Conservation (phyloP, 1,284 basidiomycete species). For the Cryptococcus jaspeensis region DNA sequence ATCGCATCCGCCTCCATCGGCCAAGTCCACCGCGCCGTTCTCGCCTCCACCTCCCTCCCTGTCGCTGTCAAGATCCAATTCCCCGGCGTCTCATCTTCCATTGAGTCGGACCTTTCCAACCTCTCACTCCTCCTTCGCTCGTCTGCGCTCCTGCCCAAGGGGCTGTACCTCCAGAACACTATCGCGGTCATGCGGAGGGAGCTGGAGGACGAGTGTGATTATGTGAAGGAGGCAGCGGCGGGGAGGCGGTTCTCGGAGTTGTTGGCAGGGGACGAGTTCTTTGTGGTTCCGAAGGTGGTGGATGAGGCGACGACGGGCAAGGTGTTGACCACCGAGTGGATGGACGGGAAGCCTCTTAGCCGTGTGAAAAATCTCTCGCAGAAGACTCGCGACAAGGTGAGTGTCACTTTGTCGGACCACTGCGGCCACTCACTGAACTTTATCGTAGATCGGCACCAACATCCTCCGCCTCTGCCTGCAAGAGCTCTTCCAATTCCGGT, state of each 20-base stretch:
- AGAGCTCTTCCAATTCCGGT: constrained; percentile 85
- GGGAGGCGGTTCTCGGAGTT: constrained; percentile 62
- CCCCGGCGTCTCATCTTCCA: constrained; percentile 83
- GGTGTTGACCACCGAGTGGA: constrained; percentile 87
- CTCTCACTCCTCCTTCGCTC: constrained; percentile 79
- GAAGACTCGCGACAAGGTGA: constrained; percentile 71
- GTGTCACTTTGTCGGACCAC: constrained; percentile 37
- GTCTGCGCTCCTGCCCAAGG: constrained; percentile 76
- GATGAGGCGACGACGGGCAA: constrained; percentile 72
- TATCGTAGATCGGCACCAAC: constrained; percentile 70
- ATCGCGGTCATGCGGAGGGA: constrained; percentile 86
- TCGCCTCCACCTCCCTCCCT: constrained; percentile 53
- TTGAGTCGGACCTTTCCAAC: constrained; percentile 83
- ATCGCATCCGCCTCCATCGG: constrained; percentile 97
- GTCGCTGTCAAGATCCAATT: constrained; percentile 97
- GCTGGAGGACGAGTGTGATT: constrained; percentile 93
- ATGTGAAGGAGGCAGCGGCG: constrained; percentile 79
- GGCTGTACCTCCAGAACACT: constrained; percentile 85
- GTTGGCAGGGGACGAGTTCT: constrained; percentile 64
- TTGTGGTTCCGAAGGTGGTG: constrained; percentile 78
- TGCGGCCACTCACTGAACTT: not conserved
- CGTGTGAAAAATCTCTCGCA: constrained; percentile 63
- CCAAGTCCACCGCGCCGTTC: constrained; percentile 82
- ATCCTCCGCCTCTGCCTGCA: constrained; percentile 83
- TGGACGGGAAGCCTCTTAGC: constrained; percentile 76